Percentiles rank a stretch among this genome's conserved stretches.
These are phyloP conservation scores for Arthroderma uncinatum DNA, from an alignment of 2,329 filamentous ascomycete species.

Conservation along the genomic window DNA sequence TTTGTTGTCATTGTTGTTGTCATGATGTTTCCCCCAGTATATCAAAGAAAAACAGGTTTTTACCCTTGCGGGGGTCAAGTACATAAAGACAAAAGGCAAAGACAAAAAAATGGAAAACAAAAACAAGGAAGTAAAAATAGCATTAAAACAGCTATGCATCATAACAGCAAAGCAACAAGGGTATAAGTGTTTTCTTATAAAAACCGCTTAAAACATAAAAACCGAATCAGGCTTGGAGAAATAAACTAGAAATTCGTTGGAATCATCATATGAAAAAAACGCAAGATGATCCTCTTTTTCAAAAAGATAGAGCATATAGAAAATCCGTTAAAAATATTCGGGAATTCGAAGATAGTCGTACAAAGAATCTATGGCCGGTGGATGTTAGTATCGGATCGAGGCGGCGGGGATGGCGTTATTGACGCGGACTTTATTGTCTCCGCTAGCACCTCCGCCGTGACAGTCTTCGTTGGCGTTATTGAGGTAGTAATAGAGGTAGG, in stretches of 20 bases:
- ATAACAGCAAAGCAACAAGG: background rate
- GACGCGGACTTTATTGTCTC: background rate
- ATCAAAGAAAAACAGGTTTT: slow-evolving; percentile 5
- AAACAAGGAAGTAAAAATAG: background rate
- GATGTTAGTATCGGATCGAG: background rate
- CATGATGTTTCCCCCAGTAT: slow-evolving; percentile 1
- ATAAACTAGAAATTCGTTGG: background rate
- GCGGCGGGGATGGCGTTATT: background rate
- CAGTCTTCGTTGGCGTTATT: background rate
- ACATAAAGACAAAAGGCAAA: slow-evolving; percentile 4
- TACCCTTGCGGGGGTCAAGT: background rate
- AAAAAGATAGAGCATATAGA: background rate
- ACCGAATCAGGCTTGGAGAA: background rate
- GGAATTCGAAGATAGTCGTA: background rate
- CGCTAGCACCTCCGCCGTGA: background rate
- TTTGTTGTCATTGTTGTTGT: slow-evolving; percentile 3
- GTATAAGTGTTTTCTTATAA: slow-evolving; percentile 5
- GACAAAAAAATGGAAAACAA: slow-evolving; percentile 6
- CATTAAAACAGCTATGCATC: slow-evolving; percentile 6
- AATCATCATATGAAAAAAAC: background rate
- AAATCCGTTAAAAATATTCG: slow-evolving; percentile 2
- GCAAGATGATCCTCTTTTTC: background rate
- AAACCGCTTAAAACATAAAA: background rate
- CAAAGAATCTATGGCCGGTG: background rate
- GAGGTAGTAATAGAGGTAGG: background rate